Percentiles rank a stretch among this genome's conserved stretches.
Conservation (phyloP, 441 rosid species). For the Hura crepitans region DNA sequence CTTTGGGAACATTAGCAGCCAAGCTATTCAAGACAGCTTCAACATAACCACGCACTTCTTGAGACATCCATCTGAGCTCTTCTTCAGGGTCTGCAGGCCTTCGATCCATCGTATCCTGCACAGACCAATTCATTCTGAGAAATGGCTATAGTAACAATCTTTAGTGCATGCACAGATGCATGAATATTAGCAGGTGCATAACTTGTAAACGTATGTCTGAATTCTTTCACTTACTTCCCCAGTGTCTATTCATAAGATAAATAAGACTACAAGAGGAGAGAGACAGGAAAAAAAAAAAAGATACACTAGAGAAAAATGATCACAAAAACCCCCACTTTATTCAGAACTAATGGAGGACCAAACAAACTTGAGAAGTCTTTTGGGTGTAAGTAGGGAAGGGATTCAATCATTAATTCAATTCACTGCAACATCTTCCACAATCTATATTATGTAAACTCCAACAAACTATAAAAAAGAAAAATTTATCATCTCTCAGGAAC, state of each 20-base stretch:
- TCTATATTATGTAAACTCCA: background rate
- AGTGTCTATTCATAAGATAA: background rate
- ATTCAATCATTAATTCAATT: background rate
- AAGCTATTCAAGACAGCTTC: constrained; percentile 99
- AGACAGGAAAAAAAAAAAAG: background rate
- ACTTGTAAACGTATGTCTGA: background rate
- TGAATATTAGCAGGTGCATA: background rate
- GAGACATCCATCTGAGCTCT: constrained; percentile 99
- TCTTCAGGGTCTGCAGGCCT: constrained; percentile 97
- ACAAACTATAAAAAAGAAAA: background rate
- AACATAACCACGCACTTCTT: constrained; percentile 98
- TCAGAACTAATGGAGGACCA: background rate
- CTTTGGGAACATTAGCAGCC: constrained; percentile 99
- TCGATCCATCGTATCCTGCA: constrained; percentile 84
- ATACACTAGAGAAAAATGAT: background rate
- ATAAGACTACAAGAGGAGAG: no score
- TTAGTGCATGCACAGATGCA: background rate
- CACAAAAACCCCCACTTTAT: background rate
- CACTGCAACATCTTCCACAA: background rate
- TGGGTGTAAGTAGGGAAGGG: background rate
- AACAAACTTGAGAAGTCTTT: background rate
- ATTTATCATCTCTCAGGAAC: background rate
- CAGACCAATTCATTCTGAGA: background rate
- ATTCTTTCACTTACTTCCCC: background rate
- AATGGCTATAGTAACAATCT: background rate